Percentiles rank a stretch among this genome's conserved stretches.
These are phyloP conservation scores for Tuber indicum DNA, from an alignment of 495 filamentous ascomycete genomes.

Conservation along the genomic window DNA sequence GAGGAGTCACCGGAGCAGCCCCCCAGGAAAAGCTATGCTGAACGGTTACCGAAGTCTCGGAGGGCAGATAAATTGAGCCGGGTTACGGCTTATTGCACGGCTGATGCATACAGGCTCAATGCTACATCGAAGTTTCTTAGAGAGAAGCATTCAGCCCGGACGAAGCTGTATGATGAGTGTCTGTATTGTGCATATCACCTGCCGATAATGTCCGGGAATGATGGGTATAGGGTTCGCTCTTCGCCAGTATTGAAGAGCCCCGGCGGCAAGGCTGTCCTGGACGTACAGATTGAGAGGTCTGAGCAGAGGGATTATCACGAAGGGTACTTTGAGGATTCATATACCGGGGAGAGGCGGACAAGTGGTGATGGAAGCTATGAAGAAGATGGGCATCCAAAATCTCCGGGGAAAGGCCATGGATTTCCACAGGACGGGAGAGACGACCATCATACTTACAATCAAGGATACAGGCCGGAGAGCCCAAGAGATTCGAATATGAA, in stretches of 20 bases:
- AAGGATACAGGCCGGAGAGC: conserved; percentile 34
- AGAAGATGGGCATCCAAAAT: conserved; percentile 38
- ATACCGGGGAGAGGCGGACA: conserved; percentile 41
- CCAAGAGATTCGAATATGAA: conserved; percentile 38
- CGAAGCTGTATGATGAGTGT: conserved; percentile 98
- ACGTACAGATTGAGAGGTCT: conserved; percentile 94
- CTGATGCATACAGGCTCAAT: conserved; percentile 83
- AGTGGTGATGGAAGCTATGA: conserved; percentile 41
- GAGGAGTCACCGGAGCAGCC: conserved; percentile 31
- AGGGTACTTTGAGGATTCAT: conserved; percentile 63
- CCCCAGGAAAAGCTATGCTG: conserved; percentile 82
- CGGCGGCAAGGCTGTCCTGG: conserved; percentile 83
- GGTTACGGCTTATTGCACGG: conserved; percentile 93
- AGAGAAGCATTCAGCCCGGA: conserved; percentile 81
- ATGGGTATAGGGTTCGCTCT: conserved; percentile 80
- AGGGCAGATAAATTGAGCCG: conserved; percentile 80
- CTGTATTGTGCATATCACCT: conserved; percentile 93
- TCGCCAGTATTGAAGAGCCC: conserved; percentile 86
- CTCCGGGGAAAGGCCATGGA: conserved; percentile 7
- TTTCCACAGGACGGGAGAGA: conserved; percentile 24
- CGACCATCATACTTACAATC: conserved; percentile 10
- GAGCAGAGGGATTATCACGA: conserved; percentile 85
- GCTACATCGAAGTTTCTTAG: conserved; percentile 79
- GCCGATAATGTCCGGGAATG: conserved; percentile 72
- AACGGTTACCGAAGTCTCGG: conserved; percentile 82